These are phyloP conservation scores for Cyberlindnera misumaiensis DNA, from an alignment of 805 yeast genomes.

Conservation along the genomic window DNA sequence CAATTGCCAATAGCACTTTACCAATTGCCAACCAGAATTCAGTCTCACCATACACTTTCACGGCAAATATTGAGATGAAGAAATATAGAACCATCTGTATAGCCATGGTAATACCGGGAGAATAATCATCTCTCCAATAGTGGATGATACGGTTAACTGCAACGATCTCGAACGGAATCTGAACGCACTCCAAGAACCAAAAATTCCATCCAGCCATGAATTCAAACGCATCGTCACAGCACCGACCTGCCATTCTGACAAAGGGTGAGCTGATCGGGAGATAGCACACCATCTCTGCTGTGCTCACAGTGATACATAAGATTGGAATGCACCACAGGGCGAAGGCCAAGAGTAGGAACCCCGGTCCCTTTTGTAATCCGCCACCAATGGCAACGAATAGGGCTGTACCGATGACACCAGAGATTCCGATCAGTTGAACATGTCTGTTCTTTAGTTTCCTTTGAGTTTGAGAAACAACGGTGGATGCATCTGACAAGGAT, in stretches of 20 bases:
- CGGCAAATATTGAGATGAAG: constrained; percentile 64
- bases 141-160: constrained; percentile 75
- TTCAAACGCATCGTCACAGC: constrained; percentile 70
- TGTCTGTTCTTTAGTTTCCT: constrained; percentile 60
- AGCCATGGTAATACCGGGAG: constrained; percentile 62
- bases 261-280: constrained; percentile 76
- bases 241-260: constrained; percentile 64
- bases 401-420: constrained; percentile 81
- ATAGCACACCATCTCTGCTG: constrained; percentile 76
- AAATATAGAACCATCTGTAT: constrained; percentile 61
- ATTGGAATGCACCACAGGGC: constrained; percentile 66
- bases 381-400: constrained; percentile 67
- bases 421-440: constrained; percentile 70
- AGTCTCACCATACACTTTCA: constrained; percentile 68
- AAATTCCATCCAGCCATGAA: constrained; percentile 77
- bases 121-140: constrained; percentile 73
- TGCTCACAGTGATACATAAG: constrained; percentile 56
- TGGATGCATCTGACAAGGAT: constrained; percentile 18
- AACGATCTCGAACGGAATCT: constrained; percentile 78
- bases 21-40: constrained; percentile 77
- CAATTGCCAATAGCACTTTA: constrained; percentile 68
- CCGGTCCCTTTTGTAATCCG: constrained; percentile 67
- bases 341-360: constrained; percentile 57
- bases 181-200: constrained; percentile 67
- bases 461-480: constrained; percentile 26